Evolutionary conservation across 176 grass and related monocot genomes (phyloP).

Genomic region (Echinochloa phyllopogon): DNA sequence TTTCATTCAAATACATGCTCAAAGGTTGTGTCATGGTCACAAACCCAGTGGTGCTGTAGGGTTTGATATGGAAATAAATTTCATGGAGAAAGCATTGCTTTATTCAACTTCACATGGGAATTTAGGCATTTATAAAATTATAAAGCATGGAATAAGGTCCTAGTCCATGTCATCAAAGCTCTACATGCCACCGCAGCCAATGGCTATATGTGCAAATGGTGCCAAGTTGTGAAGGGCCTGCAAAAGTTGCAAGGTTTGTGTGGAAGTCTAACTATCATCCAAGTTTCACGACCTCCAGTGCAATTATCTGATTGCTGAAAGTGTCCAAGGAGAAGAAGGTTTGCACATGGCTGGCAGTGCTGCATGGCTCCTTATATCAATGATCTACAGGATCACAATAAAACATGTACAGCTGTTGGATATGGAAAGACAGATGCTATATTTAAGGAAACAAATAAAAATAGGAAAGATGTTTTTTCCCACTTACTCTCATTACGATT

Average conservation of each 20-base stretch:
- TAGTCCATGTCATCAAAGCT: conserved; percentile 25
- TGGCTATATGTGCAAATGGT: not conserved
- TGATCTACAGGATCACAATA: not conserved
- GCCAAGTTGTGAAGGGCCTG: not conserved
- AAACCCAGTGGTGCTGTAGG: not conserved
- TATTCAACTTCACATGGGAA: not conserved
- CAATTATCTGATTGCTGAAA: not conserved
- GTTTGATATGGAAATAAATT: conserved; percentile 5
- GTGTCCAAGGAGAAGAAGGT: not conserved
- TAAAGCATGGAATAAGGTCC: not conserved
- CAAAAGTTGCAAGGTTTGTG: not conserved
- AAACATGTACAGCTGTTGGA: not conserved
- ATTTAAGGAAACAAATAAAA: not conserved
- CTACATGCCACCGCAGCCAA: not conserved
- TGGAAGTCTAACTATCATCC: not conserved
- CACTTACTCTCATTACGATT: not conserved
- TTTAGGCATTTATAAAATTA: not conserved
- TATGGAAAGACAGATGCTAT: not conserved
- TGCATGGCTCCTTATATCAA: not conserved
- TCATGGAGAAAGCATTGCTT: not conserved
- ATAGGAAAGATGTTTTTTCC: not conserved
- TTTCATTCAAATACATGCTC: not conserved
- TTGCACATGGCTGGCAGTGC: conserved; percentile 8
- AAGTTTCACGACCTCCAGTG: not conserved
- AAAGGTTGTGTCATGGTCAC: not conserved